Percentiles rank a stretch among this genome's conserved stretches.
Conservation (phyloP, 495 filamentous ascomycete genomes). For the Talaromyces borbonicus region DNA sequence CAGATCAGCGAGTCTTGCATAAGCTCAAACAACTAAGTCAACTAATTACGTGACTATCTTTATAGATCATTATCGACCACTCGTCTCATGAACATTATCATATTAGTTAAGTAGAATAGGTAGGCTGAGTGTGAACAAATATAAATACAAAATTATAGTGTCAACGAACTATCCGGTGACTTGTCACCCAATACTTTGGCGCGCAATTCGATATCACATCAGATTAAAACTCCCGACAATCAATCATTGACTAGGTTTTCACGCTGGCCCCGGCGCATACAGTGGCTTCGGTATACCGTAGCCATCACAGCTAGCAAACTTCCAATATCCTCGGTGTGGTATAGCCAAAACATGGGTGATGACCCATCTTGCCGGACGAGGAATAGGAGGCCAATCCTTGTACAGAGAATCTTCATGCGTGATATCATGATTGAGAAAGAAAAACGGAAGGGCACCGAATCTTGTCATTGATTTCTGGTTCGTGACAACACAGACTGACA, state of each 20-base stretch:
- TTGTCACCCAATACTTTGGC: background rate
- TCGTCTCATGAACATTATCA: too few species aligned
- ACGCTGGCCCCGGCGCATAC: background rate
- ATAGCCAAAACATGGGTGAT: background rate
- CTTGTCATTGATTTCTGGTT: conserved; percentile 4
- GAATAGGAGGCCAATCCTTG: conserved; percentile 5
- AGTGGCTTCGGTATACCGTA: conserved; percentile 3
- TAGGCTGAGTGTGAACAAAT: too few species aligned
- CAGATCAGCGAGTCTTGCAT: too few species aligned
- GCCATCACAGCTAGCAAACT: conserved; percentile 5
- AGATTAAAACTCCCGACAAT: background rate
- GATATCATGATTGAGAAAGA: conserved; percentile 5
- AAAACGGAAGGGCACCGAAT: conserved; percentile 4
- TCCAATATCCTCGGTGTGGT: conserved; percentile 1
- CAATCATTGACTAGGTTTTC: background rate
- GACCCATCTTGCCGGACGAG: background rate
- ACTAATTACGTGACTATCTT: too few species aligned
- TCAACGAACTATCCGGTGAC: too few species aligned
- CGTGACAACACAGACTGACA: background rate
- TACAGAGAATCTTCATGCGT: conserved; percentile 1
- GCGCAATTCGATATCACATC: background rate
- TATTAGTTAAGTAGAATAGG: too few species aligned
- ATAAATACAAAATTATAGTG: too few species aligned
- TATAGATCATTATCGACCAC: too few species aligned
- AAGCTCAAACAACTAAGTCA: too few species aligned